Percentiles rank a stretch among this genome's conserved stretches.
phyloP scores from a whole-genome alignment of 176 grass and related monocot genomes.

The Carex myosuroides region DNA sequence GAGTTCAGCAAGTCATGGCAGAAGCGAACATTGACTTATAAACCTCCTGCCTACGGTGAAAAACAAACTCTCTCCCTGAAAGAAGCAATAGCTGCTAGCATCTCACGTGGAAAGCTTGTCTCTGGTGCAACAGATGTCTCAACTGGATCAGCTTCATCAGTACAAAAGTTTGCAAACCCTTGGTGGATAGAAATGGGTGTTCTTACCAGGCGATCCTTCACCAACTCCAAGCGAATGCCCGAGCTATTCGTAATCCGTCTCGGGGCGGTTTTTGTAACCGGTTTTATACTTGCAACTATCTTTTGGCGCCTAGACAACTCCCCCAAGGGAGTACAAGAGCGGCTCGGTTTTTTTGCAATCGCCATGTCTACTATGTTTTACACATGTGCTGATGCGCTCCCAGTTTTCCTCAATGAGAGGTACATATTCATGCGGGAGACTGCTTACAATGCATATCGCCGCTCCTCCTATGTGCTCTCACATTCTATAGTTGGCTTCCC shows the following conservation, averaged over 20 bases:
- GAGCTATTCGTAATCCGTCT: conserved; percentile 83
- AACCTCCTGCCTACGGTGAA: conserved; percentile 3
- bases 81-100: conserved; percentile 80
- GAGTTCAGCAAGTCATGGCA: conserved; percentile 71
- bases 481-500: conserved; percentile 84
- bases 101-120: conserved; percentile 91
- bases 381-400: conserved; percentile 91
- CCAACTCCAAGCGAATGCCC: conserved; percentile 75
- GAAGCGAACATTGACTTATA: conserved; percentile 25
- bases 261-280: conserved; percentile 68
- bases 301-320: conserved; percentile 96
- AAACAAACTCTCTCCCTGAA: conserved; percentile 50
- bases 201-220: conserved; percentile 65
- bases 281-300: conserved; percentile 90
- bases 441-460: conserved; percentile 91
- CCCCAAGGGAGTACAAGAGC: conserved; percentile 81
- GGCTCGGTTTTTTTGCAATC: conserved; percentile 91
- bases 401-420: conserved; percentile 92
- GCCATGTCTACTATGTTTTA: conserved; percentile 99
- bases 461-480: conserved; percentile 91
- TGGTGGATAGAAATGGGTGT: conserved; percentile 92
- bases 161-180: conserved; percentile 78
- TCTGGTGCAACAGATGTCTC: conserved; percentile 60
- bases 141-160: conserved; percentile 19
- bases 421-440: conserved; percentile 99